A percentile compares a stretch with the other conserved stretches of the same genome.
phyloP scores from a whole-genome alignment of 345 rosid species.

The Gossypium arboreum region DNA sequence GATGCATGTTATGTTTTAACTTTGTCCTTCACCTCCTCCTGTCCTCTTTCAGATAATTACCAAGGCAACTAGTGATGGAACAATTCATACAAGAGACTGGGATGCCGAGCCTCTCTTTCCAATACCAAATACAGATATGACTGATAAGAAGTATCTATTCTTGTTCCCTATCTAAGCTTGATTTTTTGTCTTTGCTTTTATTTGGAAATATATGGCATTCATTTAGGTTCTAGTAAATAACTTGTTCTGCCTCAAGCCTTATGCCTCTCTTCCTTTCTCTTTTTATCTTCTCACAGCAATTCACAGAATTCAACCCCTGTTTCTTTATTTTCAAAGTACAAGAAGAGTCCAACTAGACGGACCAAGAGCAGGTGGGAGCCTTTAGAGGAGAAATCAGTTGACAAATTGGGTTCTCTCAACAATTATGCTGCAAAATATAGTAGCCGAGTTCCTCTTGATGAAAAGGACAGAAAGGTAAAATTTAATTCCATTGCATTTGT shows the following conservation, averaged over 20 bases:
- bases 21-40: constrained; percentile 3
- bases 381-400: constrained; percentile 58
- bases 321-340: constrained; percentile 6
- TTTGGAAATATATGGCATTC: background rate
- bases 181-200: constrained; percentile 2
- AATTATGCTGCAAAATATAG: background rate
- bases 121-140: constrained; percentile 8
- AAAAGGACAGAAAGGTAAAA: background rate
- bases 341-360: constrained; percentile 14
- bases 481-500: background rate
- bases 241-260: background rate
- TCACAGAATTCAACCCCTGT: constrained; percentile 8
- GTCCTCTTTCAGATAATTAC: constrained; percentile 9
- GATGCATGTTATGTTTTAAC: background rate
- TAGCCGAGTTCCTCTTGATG: constrained; percentile 28
- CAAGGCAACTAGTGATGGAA: constrained; percentile 17
- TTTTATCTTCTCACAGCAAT: background rate
- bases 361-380: constrained; percentile 90
- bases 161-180: constrained; percentile 1
- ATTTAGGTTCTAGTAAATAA: background rate
- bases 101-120: constrained; percentile 16
- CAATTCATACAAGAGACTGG: constrained; percentile 16
- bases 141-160: constrained; percentile 7
- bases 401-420: constrained; percentile 30
- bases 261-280: background rate